These are phyloP conservation scores for Kwoniella dejecticola DNA, from an alignment of 768 basidiomycete species.

Conservation along the genomic window DNA sequence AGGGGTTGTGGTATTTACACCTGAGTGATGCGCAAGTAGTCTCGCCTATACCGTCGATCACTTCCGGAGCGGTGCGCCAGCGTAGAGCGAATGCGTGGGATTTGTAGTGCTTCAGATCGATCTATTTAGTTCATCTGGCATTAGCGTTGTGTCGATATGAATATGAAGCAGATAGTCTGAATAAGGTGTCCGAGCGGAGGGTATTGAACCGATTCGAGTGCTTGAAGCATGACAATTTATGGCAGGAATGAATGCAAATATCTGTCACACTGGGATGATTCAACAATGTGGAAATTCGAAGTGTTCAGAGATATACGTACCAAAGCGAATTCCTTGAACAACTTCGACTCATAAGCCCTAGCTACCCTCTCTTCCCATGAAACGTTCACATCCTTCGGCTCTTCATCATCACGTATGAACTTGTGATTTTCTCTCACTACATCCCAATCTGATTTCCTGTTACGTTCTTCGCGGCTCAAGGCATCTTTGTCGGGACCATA, in stretches of 20 bases:
- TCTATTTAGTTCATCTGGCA: too few species aligned
- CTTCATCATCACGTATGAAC: slow-evolving; percentile 70
- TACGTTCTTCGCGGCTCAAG: neutral
- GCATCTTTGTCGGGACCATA: slow-evolving; percentile 28
- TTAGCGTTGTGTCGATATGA: too few species aligned
- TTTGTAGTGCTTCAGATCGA: slow-evolving; percentile 93
- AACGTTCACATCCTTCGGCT: slow-evolving; percentile 53
- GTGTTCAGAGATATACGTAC: too few species aligned
- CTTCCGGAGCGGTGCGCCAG: slow-evolving; percentile 91
- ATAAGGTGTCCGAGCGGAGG: too few species aligned
- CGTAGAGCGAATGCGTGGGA: slow-evolving; percentile 85
- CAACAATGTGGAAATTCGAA: too few species aligned
- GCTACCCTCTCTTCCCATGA: slow-evolving; percentile 86
- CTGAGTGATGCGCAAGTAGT: slow-evolving; percentile 86
- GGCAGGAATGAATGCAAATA: too few species aligned
- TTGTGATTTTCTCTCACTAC: slow-evolving; percentile 57
- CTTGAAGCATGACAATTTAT: too few species aligned
- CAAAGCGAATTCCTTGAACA: slow-evolving; percentile 77
- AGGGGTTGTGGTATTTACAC: slow-evolving; percentile 66
- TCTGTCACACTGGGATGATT: too few species aligned
- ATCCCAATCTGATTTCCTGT: slow-evolving; percentile 56
- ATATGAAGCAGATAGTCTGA: too few species aligned
- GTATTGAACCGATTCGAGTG: too few species aligned
- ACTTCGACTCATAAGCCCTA: slow-evolving; percentile 78
- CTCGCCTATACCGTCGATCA: slow-evolving; percentile 80